Evolutionary conservation across 1,139 yeast species (phyloP), one percentile per base, ranked within the genome.

Genomic region (Candida mesenterica): DNA sequence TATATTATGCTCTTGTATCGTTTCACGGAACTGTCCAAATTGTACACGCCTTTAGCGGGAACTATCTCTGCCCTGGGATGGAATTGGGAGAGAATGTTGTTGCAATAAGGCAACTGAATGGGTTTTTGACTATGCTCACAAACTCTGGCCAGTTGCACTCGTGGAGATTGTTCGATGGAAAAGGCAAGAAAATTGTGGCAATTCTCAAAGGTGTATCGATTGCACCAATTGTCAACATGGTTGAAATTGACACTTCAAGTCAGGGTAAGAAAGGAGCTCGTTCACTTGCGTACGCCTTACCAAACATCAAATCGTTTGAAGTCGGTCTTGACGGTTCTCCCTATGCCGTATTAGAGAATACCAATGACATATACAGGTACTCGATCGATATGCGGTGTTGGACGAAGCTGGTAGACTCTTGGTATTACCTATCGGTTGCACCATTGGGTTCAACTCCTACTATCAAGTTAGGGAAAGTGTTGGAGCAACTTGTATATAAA

Each of bases 1-100:
- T 49, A 14, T 72, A 59, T 40, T 70, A 75, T 68, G 75, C 68
- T n/a, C 59, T 90, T 24, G 79, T 83, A 3, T 78, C 95, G 0
- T 88, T 92, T 16, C 75, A 79, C 31, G 88, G 89, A 1, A 72
- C 78, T 4, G 44, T 78, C 3, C 86, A 84, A 52, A 75, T 95
- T 64, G 74, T 94, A 0, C 73, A 81, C 9, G 77, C 85, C 1
- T 75, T 83, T 2, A 48, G 68, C 1, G 95, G 94, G 1, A 53
- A 68, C 16, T 61, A 61, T 22, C 43, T 67, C 1, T 55, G 65
- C 35, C 81, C 85, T 2, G 55, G 68, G n/a, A 55, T 79, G 13
- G 83, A 64, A 75, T 68, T 71, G 71, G 97, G 68, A 43, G 75
- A 42, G 34, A 85, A 57, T 64, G 74, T 68, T 43, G 77, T 55